Conservation (phyloP, 2,329 filamentous ascomycete genomes). For the Anthostomella pinea region DNA sequence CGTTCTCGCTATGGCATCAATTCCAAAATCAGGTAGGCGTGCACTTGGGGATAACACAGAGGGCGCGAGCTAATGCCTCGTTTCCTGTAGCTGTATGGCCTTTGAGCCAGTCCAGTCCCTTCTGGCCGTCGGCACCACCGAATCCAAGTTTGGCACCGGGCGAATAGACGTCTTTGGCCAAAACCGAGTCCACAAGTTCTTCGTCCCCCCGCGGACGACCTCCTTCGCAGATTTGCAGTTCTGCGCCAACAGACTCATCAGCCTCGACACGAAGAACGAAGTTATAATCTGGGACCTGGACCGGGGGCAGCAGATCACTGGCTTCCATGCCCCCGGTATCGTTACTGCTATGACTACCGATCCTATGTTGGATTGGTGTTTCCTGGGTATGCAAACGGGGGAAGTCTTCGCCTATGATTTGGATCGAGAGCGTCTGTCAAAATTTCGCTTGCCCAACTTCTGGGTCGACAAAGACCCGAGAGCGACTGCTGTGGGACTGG, state of each 20-base stretch:
- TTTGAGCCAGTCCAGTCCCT: slow-evolving; percentile 95
- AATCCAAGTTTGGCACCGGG: slow-evolving; percentile 80
- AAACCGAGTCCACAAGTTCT: slow-evolving; percentile 71
- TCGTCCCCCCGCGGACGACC: slow-evolving; percentile 67
- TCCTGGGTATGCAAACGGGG: slow-evolving; percentile 78
- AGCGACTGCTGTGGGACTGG: slow-evolving; percentile 58
- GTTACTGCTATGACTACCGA: slow-evolving; percentile 76
- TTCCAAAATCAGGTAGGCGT: slow-evolving; percentile 63
- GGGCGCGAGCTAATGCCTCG: slow-evolving; percentile 9
- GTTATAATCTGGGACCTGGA: slow-evolving; percentile 79
- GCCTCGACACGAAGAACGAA: slow-evolving; percentile 82
- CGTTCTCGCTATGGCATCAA: slow-evolving; percentile 80
- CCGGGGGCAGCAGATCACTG: slow-evolving; percentile 61
- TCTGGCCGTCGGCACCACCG: slow-evolving; percentile 84
- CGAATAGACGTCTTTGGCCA: slow-evolving; percentile 89
- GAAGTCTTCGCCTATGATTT: slow-evolving; percentile 92
- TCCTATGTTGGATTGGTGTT: slow-evolving; percentile 88
- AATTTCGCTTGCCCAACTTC: slow-evolving; percentile 81
- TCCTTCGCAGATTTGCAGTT: slow-evolving; percentile 81
- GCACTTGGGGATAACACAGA: no score
- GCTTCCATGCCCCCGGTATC: slow-evolving; percentile 72
- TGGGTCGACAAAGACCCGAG: slow-evolving; percentile 74
- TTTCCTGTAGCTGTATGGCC: slow-evolving; percentile 67
- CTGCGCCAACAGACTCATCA: slow-evolving; percentile 79
- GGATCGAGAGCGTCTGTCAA: slow-evolving; percentile 71